Evolutionary conservation across 164 flowering plant species (phyloP).

Genomic region (Vitis vinifera): ASM3070453v1 NC_081812.1:19111501-19112000

Average conservation of each 20-base stretch:
- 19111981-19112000: neutral
- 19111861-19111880: conserved; percentile 33
- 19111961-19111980: conserved; percentile 3
- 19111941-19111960: neutral
- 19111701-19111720: neutral
- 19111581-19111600: neutral
- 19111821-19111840: no score
- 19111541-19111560: no score
- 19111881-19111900: conserved; percentile 14
- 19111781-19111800: neutral
- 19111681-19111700: neutral
- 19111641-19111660: no score
- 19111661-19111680: conserved; percentile 11
- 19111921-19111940: neutral
- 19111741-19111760: neutral
- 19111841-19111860: conserved; percentile 22
- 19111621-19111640: no score
- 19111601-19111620: neutral
- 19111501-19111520: no score
- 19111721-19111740: neutral
- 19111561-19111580: neutral
- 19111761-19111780: neutral
- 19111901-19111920: neutral
- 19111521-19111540: no score
- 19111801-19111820: neutral